Base-by-base conservation (phyloP, 495 filamentous ascomycete species). In the Ramalina intermedia region DNA sequence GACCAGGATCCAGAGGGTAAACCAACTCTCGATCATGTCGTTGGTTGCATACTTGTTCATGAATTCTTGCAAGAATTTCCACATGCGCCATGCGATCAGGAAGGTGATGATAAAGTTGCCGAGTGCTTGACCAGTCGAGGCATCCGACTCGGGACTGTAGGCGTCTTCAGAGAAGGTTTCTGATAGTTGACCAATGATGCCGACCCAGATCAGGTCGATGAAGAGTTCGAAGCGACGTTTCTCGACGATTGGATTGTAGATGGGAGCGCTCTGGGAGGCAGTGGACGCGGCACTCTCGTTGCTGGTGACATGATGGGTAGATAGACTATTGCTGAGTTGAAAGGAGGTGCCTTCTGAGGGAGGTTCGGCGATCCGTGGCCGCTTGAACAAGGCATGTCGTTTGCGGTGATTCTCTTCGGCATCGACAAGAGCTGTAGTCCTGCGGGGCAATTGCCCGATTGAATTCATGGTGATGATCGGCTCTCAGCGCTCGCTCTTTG, bases 1-100 rank as follows among this genome's bases (percentile, higher is more conserved):
- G 26, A 68, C 60, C 66, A 73, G 70, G 21, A 68, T 55, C 67
- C 69, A 71, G 7, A 70, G 55, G n/a, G 71, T 71, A 18, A 69
- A 57, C 12, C 65, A 37, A 23, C 70, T 67, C 42, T 73, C 69
- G 0, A 68, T 52, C 12, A 73, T 43, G 50, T 73, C 70, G 41
- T 73, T 68, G 51, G 68, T 72, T 51, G 67, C 69, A 60, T 71
- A 72, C 8, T 61, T 66, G 61, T 68, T 69, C 69, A 72, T 71
- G 37, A 70, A 46, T 50, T 68, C 68, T 46, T 65, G 65, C 3
- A 70, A 56, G 43, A 69, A 68, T 46, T 62, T 66, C 70, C 70
- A 74, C 8, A 70, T 58, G 29, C 71, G 64, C 70, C 70, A 70
- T 37, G 69, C 67, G 7, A 66, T 63, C 0, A 69, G 56, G 40